Base-by-base conservation (phyloP, 192 early-diverging fungal species). In the Coemansia sp. region DNA sequence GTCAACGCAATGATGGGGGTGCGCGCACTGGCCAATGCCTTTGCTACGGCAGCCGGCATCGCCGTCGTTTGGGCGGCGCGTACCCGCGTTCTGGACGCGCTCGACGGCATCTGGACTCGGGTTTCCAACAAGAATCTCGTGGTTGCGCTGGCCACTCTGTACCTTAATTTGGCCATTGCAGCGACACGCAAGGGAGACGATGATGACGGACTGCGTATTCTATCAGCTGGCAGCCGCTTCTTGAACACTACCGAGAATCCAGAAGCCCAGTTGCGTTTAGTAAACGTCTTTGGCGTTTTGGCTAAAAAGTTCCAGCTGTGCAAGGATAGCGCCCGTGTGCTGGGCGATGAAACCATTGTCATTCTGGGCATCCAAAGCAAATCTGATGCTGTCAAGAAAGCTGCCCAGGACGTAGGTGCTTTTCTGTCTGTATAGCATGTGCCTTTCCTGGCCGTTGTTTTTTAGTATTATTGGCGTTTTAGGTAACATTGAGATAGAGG, bases 1-100 rank as follows among this genome's bases (percentile, higher is more conserved):
- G 87, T 89, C 27, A 93, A 92, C 59, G 69, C 85, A 24, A 94
- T 94, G 92, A 74, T 96, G 81, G 82, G 83, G 7, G 60, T 88
- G 10, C 88, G 94, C 31, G 78, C 82, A 4, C 62, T 93, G 8
- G 83, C 84, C 49, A 96, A 96, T 60, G 68, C 85, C n/a, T 93
- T 91, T 60, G 84, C 83, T 27, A 83, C 78, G 2, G 60, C 66
- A 0, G 64, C 69, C 26, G 89, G 88, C 8, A 54, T 27, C 16
- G 65, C 61, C 9, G 30, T 66, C 12, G 52, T 82, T 18, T 83
- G 76, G 80, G 60, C 64, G 10, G 51, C 60, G 49, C 73, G 71
- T 19, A 64, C 58, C 31, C 23, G 7, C 9, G 59, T 81, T n/a
- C 54, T 81, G 16, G 32, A 62, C n/a, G 58, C 63, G 2, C 64